Conservation (phyloP, 2,329 filamentous ascomycete genomes). For the Fonsecaea monophora region DNA sequence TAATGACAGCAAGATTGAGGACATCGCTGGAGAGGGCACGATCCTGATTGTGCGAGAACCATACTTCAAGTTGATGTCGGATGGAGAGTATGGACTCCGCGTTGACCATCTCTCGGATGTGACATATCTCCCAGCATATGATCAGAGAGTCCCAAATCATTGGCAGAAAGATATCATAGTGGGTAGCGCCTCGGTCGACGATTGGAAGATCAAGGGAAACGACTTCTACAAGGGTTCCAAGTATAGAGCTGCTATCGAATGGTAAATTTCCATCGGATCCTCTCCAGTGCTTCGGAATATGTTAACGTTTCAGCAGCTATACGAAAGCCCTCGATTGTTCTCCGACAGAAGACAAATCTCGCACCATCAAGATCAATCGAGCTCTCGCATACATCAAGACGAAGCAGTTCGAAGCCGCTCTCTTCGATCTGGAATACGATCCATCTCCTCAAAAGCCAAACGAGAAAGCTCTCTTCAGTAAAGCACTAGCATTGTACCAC, state of each 20-base stretch:
- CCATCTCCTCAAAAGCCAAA: neutral
- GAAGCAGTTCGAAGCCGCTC: neutral
- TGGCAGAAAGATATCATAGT: neutral
- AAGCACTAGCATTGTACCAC: neutral
- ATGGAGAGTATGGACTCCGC: neutral
- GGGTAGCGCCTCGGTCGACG: neutral
- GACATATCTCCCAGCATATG: neutral
- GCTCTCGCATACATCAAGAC: neutral
- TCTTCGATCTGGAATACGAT: neutral
- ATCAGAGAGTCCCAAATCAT: neutral
- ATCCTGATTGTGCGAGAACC: neutral
- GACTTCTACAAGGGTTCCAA: neutral
- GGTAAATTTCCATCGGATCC: neutral
- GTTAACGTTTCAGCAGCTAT: neutral
- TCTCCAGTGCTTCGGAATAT: neutral
- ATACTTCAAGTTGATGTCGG: neutral
- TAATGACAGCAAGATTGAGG: neutral
- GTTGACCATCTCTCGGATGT: neutral
- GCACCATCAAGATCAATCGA: neutral
- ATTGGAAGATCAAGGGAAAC: neutral
- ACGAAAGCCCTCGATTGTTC: constrained; percentile 3
- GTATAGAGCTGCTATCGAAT: neutral
- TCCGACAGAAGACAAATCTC: neutral
- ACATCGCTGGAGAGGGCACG: neutral
- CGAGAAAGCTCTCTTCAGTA: neutral